These are phyloP conservation scores for Diphasiastrum complanatum DNA, from an alignment of 83 land plant genomes.

Conservation along the genomic window DNA sequence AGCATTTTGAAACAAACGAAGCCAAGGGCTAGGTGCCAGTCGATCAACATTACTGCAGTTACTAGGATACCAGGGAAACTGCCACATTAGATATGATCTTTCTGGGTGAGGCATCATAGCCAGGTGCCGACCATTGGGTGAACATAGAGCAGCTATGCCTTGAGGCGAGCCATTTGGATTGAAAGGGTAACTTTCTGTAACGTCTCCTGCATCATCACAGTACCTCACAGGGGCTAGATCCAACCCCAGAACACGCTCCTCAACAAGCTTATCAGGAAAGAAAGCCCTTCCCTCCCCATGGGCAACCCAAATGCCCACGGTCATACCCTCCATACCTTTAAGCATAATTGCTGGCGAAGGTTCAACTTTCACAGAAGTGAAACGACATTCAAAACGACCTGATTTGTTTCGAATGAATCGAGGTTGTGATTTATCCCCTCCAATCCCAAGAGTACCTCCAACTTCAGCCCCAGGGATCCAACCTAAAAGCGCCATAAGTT, in stretches of 20 bases:
- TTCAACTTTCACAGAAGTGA: constrained; percentile 66
- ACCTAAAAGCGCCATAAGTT: constrained; percentile 93
- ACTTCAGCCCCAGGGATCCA: constrained; percentile 84
- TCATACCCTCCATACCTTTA: constrained; percentile 85
- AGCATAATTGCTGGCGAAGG: constrained; percentile 89
- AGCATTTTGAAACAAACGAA: constrained; percentile 84
- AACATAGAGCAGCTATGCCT: constrained; percentile 89
- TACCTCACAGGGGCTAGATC: constrained; percentile 76
- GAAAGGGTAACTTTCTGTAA: constrained; percentile 79
- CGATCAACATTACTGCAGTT: constrained; percentile 65
- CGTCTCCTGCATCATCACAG: constrained; percentile 76
- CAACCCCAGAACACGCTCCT: constrained; percentile 38
- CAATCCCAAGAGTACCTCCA: constrained; percentile 45
- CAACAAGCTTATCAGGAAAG: constrained; percentile 57
- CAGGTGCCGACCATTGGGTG: constrained; percentile 89
- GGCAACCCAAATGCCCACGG: constrained; percentile 89
- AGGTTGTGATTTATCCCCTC: constrained; percentile 72
- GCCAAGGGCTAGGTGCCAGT: constrained; percentile 90
- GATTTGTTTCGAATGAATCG: constrained; percentile 91
- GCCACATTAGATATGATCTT: constrained; percentile 96
- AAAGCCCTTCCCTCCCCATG: constrained; percentile 94
- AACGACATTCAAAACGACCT: constrained; percentile 91
- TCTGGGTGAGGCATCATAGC: constrained; percentile 99
- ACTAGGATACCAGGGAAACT: constrained; percentile 92
- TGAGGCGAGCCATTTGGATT: constrained; percentile 88